phyloP scores from a whole-genome alignment of 306 rosid genomes.

The Rosa chinensis region DNA sequence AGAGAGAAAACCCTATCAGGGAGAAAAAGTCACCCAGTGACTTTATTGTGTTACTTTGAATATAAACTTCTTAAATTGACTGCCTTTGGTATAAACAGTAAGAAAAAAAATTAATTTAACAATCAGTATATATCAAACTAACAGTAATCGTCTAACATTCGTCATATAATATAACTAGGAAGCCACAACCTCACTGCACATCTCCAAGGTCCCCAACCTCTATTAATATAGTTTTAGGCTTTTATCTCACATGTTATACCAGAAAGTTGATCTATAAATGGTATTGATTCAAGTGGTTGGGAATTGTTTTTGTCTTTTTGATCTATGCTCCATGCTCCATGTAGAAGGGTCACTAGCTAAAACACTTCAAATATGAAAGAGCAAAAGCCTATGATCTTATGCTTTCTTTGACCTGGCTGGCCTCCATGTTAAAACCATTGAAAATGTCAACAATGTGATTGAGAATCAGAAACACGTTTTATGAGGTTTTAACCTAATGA shows the following conservation, averaged over 20 bases:
- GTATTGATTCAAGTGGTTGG: background rate
- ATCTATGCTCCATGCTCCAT: background rate
- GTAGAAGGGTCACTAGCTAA: conserved; percentile 4
- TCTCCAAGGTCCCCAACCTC: background rate
- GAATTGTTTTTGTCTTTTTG: background rate
- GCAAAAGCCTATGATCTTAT: background rate
- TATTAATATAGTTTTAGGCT: background rate
- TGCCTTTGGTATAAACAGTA: background rate
- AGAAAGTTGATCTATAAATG: background rate
- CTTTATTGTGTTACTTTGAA: no score
- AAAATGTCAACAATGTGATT: background rate
- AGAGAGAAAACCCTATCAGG: no score
- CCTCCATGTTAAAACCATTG: background rate
- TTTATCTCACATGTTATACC: background rate
- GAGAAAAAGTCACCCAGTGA: no score
- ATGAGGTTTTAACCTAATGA: background rate
- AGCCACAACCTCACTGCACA: background rate
- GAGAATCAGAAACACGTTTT: background rate
- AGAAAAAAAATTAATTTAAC: no score
- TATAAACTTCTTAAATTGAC: background rate
- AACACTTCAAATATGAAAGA: background rate
- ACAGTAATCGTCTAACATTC: background rate
- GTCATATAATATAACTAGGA: background rate
- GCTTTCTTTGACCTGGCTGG: background rate
- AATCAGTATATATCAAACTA: background rate